These are phyloP conservation scores for Alternaria solani DNA, from an alignment of 2,329 filamentous ascomycete genomes.

Conservation along the genomic window DNA sequence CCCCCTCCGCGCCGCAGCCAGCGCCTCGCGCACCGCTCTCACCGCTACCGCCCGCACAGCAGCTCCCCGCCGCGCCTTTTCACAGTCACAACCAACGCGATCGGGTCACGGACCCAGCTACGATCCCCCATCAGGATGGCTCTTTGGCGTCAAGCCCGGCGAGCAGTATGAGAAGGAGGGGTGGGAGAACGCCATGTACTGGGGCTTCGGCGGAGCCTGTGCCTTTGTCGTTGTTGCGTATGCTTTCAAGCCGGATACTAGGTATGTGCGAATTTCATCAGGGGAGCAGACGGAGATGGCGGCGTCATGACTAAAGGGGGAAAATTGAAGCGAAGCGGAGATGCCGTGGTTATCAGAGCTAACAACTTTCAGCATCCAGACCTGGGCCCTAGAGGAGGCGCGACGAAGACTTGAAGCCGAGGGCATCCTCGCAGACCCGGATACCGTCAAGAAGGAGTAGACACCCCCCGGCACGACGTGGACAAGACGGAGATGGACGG, in stretches of 20 bases:
- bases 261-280: constrained; percentile 69
- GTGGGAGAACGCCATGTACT: constrained; percentile 88
- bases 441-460: constrained; percentile 58
- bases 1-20: constrained; percentile 34
- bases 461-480: not conserved
- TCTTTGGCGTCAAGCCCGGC: constrained; percentile 92
- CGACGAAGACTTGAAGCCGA: constrained; percentile 93
- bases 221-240: constrained; percentile 79
- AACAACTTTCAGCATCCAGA: constrained; percentile 80
- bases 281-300: not conserved
- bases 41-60: constrained; percentile 19
- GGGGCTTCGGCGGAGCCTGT: constrained; percentile 83
- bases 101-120: constrained; percentile 75
- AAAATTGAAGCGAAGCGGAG: not conserved
- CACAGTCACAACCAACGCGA: constrained; percentile 26
- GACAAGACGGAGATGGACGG: not conserved
- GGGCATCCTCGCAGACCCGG: constrained; percentile 86
- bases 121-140: constrained; percentile 89
- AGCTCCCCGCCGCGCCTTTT: constrained; percentile 32
- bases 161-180: constrained; percentile 97
- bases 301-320: not conserved
- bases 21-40: constrained; percentile 33
- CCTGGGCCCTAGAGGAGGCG: constrained; percentile 97
- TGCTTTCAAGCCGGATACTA: constrained; percentile 98
- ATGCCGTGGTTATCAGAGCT: constrained; percentile 16